These are phyloP conservation scores for Amoeboaphelidium protococcarum DNA, from an alignment of 371 early-diverging fungal species.

Conservation along the genomic window DNA sequence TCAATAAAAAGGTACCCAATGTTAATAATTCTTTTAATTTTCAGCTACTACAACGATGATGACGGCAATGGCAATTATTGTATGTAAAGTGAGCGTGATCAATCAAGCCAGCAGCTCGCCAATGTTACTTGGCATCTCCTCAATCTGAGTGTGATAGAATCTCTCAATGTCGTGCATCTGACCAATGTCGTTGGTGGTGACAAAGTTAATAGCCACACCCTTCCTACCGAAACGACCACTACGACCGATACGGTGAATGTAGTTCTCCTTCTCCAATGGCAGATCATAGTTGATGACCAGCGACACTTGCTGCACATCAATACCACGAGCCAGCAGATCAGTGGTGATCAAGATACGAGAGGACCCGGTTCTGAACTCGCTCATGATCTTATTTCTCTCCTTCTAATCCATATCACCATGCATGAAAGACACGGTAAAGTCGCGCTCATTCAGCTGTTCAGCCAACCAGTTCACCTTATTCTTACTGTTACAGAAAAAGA, in stretches of 20 bases:
- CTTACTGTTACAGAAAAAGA: constrained; percentile 96
- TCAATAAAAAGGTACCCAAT: too few species aligned
- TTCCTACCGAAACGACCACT: constrained; percentile 92
- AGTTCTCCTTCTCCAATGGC: constrained; percentile 72
- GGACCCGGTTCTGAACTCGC: constrained; percentile 71
- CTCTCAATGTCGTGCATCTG: constrained; percentile 72
- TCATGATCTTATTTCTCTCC: constrained; percentile 89
- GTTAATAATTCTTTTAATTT: too few species aligned
- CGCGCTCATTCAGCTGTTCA: constrained; percentile 66
- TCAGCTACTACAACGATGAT: too few species aligned
- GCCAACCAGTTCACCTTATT: constrained; percentile 95
- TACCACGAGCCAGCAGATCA: constrained; percentile 87
- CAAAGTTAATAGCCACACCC: constrained; percentile 95
- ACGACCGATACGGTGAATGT: constrained; percentile 89
- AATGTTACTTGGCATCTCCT: constrained; percentile 77
- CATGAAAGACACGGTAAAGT: constrained; percentile 90
- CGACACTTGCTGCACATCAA: constrained; percentile 92
- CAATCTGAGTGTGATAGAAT: constrained; percentile 80
- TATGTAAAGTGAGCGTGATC: too few species aligned
- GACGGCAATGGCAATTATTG: too few species aligned
- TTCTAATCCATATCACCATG: constrained; percentile 96
- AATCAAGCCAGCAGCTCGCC: constrained; percentile 1
- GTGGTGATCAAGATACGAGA: constrained; percentile 82
- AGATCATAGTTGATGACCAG: constrained; percentile 92
- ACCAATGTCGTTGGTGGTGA: constrained; percentile 60